These are phyloP conservation scores for Russula lepida DNA, from an alignment of 768 basidiomycete species.

Conservation along the genomic window DNA sequence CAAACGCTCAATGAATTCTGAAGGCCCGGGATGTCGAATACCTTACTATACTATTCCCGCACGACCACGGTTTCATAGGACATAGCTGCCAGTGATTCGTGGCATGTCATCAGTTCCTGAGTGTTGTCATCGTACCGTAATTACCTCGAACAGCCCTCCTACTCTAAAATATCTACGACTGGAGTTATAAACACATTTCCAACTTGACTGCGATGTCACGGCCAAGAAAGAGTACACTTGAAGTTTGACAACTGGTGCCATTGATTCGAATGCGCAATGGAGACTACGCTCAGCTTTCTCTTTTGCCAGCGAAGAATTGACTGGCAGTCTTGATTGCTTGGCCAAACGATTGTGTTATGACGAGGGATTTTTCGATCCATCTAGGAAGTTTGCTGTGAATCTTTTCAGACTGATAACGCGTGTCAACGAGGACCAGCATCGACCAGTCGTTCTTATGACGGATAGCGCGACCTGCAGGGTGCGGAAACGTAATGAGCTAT, in stretches of 20 bases:
- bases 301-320: constrained; percentile 15
- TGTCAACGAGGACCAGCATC: constrained; percentile 78
- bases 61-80: neutral
- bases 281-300: neutral
- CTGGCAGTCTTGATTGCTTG: constrained; percentile 15
- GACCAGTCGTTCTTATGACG: constrained; percentile 91
- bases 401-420: constrained; percentile 59
- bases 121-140: neutral
- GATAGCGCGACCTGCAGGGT: constrained; percentile 72
- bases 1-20: neutral
- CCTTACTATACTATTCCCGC: neutral
- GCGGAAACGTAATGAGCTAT: neutral
- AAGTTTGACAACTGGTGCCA: neutral
- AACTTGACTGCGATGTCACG: neutral
- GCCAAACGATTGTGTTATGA: constrained; percentile 13
- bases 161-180: neutral
- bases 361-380: constrained; percentile 61
- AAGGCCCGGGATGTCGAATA: neutral
- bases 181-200: neutral
- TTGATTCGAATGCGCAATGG: neutral
- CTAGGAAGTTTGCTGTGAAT: constrained; percentile 78
- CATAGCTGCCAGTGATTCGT: no score
- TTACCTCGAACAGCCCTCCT: neutral
- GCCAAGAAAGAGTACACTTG: neutral
- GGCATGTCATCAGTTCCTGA: neutral